Percentiles rank a stretch among this genome's conserved stretches.
Conservation (phyloP, 768 basidiomycete species). For the Xerocomellus amylosporus region DNA sequence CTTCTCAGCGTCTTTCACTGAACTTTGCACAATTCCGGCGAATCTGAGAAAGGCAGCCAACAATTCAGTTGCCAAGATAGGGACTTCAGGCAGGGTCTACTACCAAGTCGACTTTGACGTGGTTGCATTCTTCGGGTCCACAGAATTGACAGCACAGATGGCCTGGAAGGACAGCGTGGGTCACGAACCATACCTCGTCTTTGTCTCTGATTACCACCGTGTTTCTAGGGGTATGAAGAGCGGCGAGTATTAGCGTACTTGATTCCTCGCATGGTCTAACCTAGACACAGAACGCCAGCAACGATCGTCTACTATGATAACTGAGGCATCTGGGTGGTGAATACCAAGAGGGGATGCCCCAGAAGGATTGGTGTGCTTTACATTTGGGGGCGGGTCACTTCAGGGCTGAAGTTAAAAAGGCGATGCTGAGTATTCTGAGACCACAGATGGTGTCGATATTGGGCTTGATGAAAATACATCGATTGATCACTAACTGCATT, state of each 20-base stretch:
- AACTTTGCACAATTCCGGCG: neutral
- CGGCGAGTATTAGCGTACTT: neutral
- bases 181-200: neutral
- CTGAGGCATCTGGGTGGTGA: neutral
- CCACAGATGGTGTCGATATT: neutral
- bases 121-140: constrained; percentile 1
- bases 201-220: neutral
- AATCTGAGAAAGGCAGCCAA: neutral
- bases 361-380: too few species aligned
- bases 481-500: neutral
- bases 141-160: constrained; percentile 2
- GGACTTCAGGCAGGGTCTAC: neutral
- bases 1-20: neutral
- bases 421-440: neutral
- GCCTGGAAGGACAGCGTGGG: constrained; percentile 2
- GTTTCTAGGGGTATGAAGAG: neutral
- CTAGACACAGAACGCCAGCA: neutral
- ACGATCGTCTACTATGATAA: neutral
- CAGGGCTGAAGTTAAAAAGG: neutral
- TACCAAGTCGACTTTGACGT: neutral
- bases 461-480: neutral
- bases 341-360: neutral
- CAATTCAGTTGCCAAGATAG: neutral
- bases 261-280: neutral
- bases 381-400: neutral